Evolutionary conservation across 2,329 filamentous ascomycete species (phyloP), one percentile per base, ranked within the genome.

Genomic region (Alternaria sp.): DNA sequence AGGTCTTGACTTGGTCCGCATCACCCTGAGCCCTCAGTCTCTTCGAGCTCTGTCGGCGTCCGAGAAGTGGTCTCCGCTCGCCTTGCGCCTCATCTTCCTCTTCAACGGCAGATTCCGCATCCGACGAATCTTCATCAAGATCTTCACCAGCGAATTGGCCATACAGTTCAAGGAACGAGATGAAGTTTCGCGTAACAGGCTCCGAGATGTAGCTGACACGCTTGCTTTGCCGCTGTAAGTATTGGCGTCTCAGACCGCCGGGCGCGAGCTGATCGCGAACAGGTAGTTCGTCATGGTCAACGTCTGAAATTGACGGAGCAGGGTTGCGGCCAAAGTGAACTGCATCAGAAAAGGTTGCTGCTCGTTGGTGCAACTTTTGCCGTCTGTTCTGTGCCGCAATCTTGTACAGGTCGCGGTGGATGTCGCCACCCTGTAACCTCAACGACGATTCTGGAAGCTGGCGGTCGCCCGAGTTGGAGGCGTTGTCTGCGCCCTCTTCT

Each of bases 91-190:
- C 28, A n/a, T 84, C 84, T 21, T 84, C 84, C 3, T 86, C 84
- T 10, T 84, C 83, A 18, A 86, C 84, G 21, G 83, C 80, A 25
- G 86, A 82, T 21, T 86, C 86, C 63, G 92, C 90, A 28, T 87
- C 86, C 0, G 84, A 41, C 37, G 37, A 83, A 59, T 87, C 86
- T 37, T 82, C 49, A 21, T 53, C 83, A 20, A 87, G 78, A 63
- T 93, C 90, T 76, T 94, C 91, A 55, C 91, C 91, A 4, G 91
- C 91, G 77, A 94, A 94, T 69, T 87, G 88, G 2, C 91, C 91
- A 73, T 94, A 94, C 0, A 94, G 82, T 63, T 92, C 89, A 21
- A 94, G 82, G 67, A 93, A 94, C 59, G 92, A 90, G 67, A 93
- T 87, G 75, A 94, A 94, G 73, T 89, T 91, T 63, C 84, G 83